Evolutionary conservation across 768 basidiomycete species (phyloP).

Genomic region (Megacollybia marginata): DNA sequence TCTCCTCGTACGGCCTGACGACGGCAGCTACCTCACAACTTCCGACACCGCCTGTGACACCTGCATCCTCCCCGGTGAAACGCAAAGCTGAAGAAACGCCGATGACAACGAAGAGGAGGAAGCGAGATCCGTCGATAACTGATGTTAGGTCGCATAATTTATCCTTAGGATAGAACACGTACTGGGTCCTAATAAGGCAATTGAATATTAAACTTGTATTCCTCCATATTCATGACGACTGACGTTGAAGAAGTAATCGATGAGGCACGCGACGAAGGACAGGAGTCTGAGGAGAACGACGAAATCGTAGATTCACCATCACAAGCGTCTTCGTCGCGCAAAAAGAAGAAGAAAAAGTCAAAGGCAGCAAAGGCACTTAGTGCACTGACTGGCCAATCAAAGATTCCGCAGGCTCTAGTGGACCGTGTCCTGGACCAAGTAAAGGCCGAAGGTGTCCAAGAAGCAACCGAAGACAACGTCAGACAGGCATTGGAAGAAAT

Average conservation of each 20-base stretch:
- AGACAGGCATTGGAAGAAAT: constrained; percentile 65
- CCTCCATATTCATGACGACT: too few relatives aligned
- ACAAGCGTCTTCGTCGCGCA: constrained; percentile 49
- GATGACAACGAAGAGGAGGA: too few relatives aligned
- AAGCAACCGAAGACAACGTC: constrained; percentile 59
- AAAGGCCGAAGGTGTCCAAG: constrained; percentile 40
- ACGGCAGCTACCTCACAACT: constrained; percentile 6
- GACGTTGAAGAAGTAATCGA: not conserved
- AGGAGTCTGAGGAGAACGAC: constrained; percentile 6
- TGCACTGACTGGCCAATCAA: constrained; percentile 39
- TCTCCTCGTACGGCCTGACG: constrained; percentile 49
- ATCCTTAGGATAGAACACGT: too few relatives aligned
- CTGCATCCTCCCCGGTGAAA: constrained; percentile 7
- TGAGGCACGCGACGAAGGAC: constrained; percentile 4
- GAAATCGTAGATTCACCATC: constrained; percentile 16
- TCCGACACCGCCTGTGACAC: not conserved
- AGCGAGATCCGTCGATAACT: too few relatives aligned
- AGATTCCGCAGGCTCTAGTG: constrained; percentile 55
- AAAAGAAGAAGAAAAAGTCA: constrained; percentile 87
- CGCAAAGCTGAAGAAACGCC: not conserved
- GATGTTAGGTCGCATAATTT: too few relatives aligned
- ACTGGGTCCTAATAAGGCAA: too few relatives aligned
- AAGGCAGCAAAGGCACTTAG: constrained; percentile 51
- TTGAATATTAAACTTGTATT: too few relatives aligned
- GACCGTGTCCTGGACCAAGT: constrained; percentile 63